These are phyloP conservation scores for Pisolithus microcarpus DNA, from an alignment of 768 basidiomycete genomes.

Conservation along the genomic window DNA sequence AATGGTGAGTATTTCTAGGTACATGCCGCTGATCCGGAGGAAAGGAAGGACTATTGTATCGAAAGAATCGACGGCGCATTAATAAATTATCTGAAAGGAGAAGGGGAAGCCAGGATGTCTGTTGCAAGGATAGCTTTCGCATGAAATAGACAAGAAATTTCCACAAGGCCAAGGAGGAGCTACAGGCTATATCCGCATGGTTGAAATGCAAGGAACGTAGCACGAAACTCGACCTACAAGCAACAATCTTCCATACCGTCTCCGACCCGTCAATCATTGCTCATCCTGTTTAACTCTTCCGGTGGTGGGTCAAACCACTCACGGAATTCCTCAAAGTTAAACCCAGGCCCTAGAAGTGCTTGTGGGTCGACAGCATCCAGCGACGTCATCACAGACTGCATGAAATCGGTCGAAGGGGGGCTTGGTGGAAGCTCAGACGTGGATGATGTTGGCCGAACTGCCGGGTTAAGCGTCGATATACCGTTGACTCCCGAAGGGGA, in stretches of 20 bases:
- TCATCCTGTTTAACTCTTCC: conserved; percentile 2
- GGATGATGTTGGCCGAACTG: conserved; percentile 13
- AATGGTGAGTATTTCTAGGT: no score
- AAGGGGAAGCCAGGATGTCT: conserved; percentile 6
- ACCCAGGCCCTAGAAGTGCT: conserved; percentile 35
- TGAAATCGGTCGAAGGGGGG: conserved; percentile 34
- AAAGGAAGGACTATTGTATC: conserved; percentile 1
- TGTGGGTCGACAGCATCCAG: conserved; percentile 34
- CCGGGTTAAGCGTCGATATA: conserved; percentile 23
- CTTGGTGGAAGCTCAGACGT: conserved; percentile 19
- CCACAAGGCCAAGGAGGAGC: conserved; percentile 3
- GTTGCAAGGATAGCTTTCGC: conserved; percentile 17
- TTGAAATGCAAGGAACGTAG: conserved; percentile 1
- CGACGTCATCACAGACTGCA: conserved; percentile 34
- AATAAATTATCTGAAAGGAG: conserved; percentile 7
- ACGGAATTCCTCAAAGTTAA: conserved; percentile 68
- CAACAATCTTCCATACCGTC: background rate
- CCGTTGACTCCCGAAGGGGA: conserved; percentile 31
- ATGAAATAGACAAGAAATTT: conserved; percentile 20
- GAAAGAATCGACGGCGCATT: conserved; percentile 3
- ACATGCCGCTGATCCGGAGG: no score
- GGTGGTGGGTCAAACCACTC: conserved; percentile 56
- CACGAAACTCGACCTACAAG: conserved; percentile 3
- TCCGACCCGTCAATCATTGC: conserved; percentile 5
- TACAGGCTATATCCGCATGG: conserved; percentile 13